Percentiles rank a stretch among this genome's conserved stretches.
These are phyloP conservation scores for Plasmodium knowlesi DNA, from an alignment of 169 alveolate species.

Conservation along the genomic window DNA sequence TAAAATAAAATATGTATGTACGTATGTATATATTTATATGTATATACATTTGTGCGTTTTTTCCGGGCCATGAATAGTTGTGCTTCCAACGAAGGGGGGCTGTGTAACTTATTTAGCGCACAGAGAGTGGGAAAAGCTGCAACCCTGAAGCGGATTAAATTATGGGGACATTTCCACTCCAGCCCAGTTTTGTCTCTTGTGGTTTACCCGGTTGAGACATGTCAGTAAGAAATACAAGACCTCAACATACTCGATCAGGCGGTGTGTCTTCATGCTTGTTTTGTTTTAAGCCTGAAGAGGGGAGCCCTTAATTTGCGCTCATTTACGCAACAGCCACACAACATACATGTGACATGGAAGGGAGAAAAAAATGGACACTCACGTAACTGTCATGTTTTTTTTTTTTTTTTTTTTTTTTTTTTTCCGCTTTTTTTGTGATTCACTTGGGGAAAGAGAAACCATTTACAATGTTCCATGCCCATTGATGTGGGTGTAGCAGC, in stretches of 20 bases:
- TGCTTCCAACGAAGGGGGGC: not conserved
- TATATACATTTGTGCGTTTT: not conserved
- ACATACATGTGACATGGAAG: not conserved
- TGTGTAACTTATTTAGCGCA: not conserved
- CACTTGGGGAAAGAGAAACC: not conserved
- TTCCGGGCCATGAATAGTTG: not conserved
- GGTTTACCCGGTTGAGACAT: not conserved
- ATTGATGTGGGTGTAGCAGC: not conserved
- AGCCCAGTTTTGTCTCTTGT: not conserved
- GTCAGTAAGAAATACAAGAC: slow-evolving; percentile 2
- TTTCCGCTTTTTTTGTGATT: not conserved
- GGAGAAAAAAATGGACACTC: not conserved
- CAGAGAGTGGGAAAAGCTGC: not conserved
- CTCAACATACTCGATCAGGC: not conserved
- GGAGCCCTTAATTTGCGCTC: not conserved
- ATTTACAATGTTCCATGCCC: not conserved
- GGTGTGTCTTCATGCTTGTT: slow-evolving; percentile 14
- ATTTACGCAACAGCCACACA: not conserved
- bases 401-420: not conserved
- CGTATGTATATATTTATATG: not conserved
- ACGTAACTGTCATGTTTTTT: not conserved
- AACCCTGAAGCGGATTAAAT: not conserved
- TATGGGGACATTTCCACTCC: not conserved
- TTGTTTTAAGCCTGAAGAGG: slow-evolving; percentile 3
- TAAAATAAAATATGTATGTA: not conserved